A percentile compares a stretch with the other conserved stretches of the same genome.
Evolutionary conservation across 2,329 filamentous ascomycete genomes (phyloP).

Genomic region (Xylariaceae sp.): DNA sequence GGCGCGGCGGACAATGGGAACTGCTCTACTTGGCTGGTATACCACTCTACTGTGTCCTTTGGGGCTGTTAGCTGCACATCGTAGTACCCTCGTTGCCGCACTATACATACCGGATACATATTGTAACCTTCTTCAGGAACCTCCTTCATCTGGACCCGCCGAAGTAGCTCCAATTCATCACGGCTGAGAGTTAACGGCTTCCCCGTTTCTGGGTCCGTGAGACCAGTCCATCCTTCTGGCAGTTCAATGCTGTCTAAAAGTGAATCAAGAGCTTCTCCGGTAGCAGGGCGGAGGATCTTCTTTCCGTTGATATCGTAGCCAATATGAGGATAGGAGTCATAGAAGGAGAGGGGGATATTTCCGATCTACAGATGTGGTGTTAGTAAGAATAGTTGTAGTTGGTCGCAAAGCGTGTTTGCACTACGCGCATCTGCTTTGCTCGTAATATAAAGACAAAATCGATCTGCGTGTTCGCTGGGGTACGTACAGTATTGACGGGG

Average conservation of each 20-base stretch:
- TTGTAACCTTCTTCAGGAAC: constrained; percentile 83
- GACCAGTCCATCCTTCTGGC: constrained; percentile 92
- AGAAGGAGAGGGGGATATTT: constrained; percentile 88
- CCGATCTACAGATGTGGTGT: constrained; percentile 53
- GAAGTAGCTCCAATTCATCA: constrained; percentile 83
- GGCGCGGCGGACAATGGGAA: constrained; percentile 95
- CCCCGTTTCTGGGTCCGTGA: constrained; percentile 90
- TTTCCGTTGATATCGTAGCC: constrained; percentile 99
- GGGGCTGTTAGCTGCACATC: constrained; percentile 15
- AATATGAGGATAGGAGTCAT: constrained; percentile 96
- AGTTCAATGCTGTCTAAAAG: constrained; percentile 94
- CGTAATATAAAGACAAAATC: background rate
- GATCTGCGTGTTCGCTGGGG: background rate
- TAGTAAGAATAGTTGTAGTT: constrained; percentile 1
- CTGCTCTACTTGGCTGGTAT: constrained; percentile 80
- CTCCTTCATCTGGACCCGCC: constrained; percentile 84
- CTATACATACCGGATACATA: constrained; percentile 67
- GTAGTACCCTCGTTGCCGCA: background rate
- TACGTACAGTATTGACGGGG: constrained; percentile 62
- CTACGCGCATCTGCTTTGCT: background rate
- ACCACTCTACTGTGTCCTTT: constrained; percentile 84
- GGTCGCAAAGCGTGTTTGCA: background rate
- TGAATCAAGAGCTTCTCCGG: constrained; percentile 87
- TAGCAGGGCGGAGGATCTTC: constrained; percentile 93
- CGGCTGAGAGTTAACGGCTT: constrained; percentile 83